Evolutionary conservation across 2,329 filamentous ascomycete genomes (phyloP), one percentile per base, ranked within the genome.

Genomic region (Celoporthe dispersa): DNA sequence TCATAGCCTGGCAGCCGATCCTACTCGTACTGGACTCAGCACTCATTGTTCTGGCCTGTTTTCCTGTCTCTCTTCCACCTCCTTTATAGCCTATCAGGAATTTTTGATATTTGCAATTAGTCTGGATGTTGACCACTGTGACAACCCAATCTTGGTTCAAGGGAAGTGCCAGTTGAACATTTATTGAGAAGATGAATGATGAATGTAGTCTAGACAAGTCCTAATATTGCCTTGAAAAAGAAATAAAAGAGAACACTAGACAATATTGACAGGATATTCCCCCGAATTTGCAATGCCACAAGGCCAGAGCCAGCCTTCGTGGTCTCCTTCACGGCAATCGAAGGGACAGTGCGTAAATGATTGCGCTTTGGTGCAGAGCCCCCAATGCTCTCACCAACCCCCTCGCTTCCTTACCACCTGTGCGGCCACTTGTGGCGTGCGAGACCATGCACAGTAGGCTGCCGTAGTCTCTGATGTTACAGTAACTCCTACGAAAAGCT

Each of bases 221-320:
- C 19, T 67, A n/a, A 16, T n/a, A 51, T 60, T 60, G 33, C 35
- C 14, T 35, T 64, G 33, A 35, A 35, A 25, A 41, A 62, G n/a
- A 64, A 59, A 25, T 57, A 64, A 59, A 53, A 67, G 31, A 64
- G 51, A 60, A n/a, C 31, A 61, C 19, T 31, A 68, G 61, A 64
- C 68, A 68, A 55, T 69, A 69, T 70, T 44, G 65, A 70, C 64
- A 64, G 55, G 19, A 64, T 53, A 48, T 59, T 57, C 53, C 68
- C 68, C 68, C 68, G 64, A 63, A 64, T 59, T 67, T 70, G 48
- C 55, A 64, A 68, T 68, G 37, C 60, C 64, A 28, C 37, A 59
- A 62, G 44, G 41, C 44, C 53, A 64, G 55, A 64, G 28, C 35
- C 44, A 37, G 57, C 68, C 59, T 33, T 44, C 35, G 51, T 14